phyloP scores from a whole-genome alignment of 2,329 filamentous ascomycete genomes.

The Xylaria sp. region DNA sequence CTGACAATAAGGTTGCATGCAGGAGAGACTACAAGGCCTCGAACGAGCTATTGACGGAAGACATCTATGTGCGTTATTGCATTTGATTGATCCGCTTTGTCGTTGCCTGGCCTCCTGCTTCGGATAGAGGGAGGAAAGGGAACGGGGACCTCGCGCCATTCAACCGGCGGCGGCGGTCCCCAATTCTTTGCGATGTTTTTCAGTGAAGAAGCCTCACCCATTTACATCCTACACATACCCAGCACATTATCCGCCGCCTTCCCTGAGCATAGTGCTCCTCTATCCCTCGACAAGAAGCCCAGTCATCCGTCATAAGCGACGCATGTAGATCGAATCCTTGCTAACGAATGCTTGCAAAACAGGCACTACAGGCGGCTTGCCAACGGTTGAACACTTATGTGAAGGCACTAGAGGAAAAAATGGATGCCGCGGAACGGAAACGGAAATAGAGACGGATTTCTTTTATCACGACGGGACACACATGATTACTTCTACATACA shows the following conservation, averaged over 20 bases:
- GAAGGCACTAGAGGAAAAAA: conserved; percentile 81
- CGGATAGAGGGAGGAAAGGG: conserved; percentile 20
- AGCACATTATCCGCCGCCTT: conserved; percentile 9
- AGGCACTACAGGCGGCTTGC: conserved; percentile 90
- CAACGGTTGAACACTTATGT: conserved; percentile 88
- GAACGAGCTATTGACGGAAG: conserved; percentile 92
- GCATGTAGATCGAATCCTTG: conserved; percentile 5
- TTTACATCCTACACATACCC: conserved; percentile 20
- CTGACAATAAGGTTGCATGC: conserved; percentile 34
- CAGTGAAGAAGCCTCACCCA: conserved; percentile 42
- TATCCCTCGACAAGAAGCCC: not conserved
- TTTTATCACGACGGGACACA: conserved; percentile 17
- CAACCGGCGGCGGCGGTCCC: conserved; percentile 23
- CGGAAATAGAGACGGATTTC: conserved; percentile 64
- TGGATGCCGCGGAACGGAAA: conserved; percentile 72
- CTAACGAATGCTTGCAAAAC: conserved; percentile 37
- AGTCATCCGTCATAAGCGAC: conserved; percentile 14
- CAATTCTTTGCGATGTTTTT: conserved; percentile 42
- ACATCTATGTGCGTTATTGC: conserved; percentile 85
- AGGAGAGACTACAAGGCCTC: conserved; percentile 88
- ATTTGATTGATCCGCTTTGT: conserved; percentile 51
- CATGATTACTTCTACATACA: conserved; percentile 10
- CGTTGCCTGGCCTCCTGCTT: conserved; percentile 36
- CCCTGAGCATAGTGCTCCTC: not conserved
- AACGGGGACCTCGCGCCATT: conserved; percentile 29